Conservation (phyloP, 371 early-diverging fungal genomes). For the Actinomortierella ambigua region DNA sequence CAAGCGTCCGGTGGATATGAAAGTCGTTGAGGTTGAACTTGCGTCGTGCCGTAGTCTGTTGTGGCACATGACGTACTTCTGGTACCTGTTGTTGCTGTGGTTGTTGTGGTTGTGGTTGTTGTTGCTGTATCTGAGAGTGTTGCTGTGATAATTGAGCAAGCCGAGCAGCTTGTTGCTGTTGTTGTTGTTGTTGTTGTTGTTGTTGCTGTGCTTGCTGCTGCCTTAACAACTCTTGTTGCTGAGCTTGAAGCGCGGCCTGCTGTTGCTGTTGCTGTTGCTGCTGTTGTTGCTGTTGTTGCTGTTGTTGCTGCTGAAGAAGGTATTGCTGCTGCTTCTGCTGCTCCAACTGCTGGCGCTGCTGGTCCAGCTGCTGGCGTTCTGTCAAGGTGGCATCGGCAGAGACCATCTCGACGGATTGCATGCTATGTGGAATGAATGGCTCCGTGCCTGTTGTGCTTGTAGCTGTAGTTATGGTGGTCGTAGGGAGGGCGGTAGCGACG, state of each 20-base stretch:
- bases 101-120: slow-evolving; percentile 18
- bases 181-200: slow-evolving; percentile 13
- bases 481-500: not conserved
- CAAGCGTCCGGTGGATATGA: slow-evolving; percentile 79
- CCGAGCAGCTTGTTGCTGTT: slow-evolving; percentile 2
- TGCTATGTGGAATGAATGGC: slow-evolving; percentile 8
- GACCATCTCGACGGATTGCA: slow-evolving; percentile 39
- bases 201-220: not conserved
- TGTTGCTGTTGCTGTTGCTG: not conserved
- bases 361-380: slow-evolving; percentile 24
- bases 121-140: slow-evolving; percentile 12
- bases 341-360: slow-evolving; percentile 8
- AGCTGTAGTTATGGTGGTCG: not conserved
- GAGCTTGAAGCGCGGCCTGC: not conserved
- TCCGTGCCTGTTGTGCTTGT: slow-evolving; percentile 10
- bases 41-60: slow-evolving; percentile 30
- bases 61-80: not conserved
- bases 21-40: slow-evolving; percentile 72
- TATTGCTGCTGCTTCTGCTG: slow-evolving; percentile 10
- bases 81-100: slow-evolving; percentile 11
- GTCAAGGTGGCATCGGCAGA: slow-evolving; percentile 29
- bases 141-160: slow-evolving; percentile 11
- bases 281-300: slow-evolving; percentile 28
- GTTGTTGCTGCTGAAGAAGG: slow-evolving; percentile 11
- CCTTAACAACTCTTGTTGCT: not conserved